These are phyloP conservation scores for Exophiala calicioides DNA, from an alignment of 2,329 filamentous ascomycete genomes.

Conservation along the genomic window DNA sequence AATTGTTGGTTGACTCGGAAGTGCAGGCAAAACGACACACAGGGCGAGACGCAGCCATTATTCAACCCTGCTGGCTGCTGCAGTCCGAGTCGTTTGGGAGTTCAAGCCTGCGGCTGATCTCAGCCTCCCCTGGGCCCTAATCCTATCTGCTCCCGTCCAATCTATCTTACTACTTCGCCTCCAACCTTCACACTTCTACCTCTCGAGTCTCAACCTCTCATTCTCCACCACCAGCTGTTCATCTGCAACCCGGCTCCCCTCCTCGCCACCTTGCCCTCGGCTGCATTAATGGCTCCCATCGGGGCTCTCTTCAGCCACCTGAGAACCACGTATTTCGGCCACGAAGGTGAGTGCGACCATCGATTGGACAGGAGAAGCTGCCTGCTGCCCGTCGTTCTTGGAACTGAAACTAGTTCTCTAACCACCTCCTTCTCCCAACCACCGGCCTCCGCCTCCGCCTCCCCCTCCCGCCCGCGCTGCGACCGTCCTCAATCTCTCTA, in stretches of 20 bases:
- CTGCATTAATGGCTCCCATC: constrained; percentile 21
- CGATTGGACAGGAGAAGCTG: constrained; percentile 20
- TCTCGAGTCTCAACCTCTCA: constrained; percentile 1
- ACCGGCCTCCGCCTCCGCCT: neutral
- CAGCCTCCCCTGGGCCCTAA: too few species aligned
- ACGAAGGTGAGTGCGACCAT: constrained; percentile 23
- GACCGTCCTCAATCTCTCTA: neutral
- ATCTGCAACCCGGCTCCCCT: neutral
- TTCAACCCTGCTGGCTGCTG: too few species aligned
- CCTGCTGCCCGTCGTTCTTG: constrained; percentile 1
- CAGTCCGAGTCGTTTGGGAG: too few species aligned
- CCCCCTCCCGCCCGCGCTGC: neutral
- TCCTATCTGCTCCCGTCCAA: too few species aligned
- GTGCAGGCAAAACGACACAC: too few species aligned
- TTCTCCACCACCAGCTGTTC: neutral
- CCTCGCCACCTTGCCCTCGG: neutral
- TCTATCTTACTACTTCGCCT: neutral
- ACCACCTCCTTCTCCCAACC: constrained; percentile 6
- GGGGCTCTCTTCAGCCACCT: constrained; percentile 18
- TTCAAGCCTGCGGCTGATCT: too few species aligned
- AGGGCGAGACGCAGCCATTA: too few species aligned
- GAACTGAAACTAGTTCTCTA: constrained; percentile 25
- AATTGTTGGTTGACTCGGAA: too few species aligned
- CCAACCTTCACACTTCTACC: neutral
- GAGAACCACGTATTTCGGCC: constrained; percentile 25